A percentile compares a stretch with the other conserved stretches of the same genome.
phyloP scores from a whole-genome alignment of 208 protist species.

The Leishmania turanica region DNA sequence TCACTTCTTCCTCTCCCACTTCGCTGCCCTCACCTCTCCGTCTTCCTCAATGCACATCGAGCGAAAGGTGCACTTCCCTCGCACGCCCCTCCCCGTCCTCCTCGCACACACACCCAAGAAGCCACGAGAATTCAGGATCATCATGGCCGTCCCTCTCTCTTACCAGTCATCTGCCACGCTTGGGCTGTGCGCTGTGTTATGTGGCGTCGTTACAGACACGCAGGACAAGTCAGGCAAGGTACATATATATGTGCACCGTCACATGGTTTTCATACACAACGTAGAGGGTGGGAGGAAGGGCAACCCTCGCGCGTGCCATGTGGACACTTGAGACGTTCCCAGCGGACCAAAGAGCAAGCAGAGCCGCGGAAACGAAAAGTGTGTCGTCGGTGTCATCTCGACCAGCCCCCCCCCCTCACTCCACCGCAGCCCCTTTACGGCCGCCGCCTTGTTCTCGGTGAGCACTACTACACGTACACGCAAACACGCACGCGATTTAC shows the following conservation, averaged over 20 bases:
- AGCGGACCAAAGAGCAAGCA: neutral
- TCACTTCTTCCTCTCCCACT: neutral
- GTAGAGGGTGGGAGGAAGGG: neutral
- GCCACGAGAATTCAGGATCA: neutral
- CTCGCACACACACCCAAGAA: neutral
- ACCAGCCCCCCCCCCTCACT: neutral
- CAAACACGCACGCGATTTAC: slow-evolving; percentile 1
- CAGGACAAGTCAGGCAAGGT: neutral
- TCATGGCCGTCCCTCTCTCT: neutral
- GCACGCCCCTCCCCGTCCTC: neutral
- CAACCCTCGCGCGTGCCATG: neutral
- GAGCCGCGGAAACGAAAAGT: neutral
- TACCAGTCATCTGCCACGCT: neutral
- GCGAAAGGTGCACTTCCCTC: neutral
- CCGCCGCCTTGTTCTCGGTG: neutral
- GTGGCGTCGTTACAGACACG: slow-evolving; percentile 6
- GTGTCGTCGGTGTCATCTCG: neutral
- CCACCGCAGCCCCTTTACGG: too few species aligned
- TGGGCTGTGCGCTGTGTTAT: neutral
- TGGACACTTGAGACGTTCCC: neutral
- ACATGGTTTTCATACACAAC: neutral
- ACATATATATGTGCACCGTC: neutral
- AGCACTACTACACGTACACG: neutral
- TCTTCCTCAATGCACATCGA: neutral
- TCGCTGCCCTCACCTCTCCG: neutral